phyloP scores from a whole-genome alignment of 768 basidiomycete species.

The Leccinum arenicola region DNA sequence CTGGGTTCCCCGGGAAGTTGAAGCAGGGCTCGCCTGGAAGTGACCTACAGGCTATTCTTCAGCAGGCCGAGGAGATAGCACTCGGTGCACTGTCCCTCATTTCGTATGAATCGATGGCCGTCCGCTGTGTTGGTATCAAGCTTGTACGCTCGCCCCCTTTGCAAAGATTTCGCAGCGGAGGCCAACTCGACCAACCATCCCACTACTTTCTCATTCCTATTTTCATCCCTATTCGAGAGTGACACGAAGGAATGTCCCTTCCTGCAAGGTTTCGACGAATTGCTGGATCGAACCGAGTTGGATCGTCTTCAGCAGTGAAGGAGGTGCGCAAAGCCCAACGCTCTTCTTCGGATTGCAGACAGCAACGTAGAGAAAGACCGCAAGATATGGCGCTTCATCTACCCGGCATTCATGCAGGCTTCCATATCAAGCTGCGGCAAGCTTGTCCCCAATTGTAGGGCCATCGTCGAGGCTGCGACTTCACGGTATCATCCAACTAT shows the following conservation, averaged over 20 bases:
- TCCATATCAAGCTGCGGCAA: too few relatives aligned
- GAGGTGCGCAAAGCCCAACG: conserved; percentile 51
- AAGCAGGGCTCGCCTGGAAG: conserved; percentile 37
- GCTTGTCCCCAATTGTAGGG: conserved; percentile 54
- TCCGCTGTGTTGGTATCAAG: conserved; percentile 61
- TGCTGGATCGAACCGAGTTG: conserved; percentile 59
- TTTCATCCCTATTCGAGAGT: conserved; percentile 57
- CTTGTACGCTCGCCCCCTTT: conserved; percentile 53
- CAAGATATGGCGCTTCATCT: conserved; percentile 71
- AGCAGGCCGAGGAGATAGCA: conserved; percentile 60
- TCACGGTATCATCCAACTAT: conserved; percentile 71
- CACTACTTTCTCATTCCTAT: conserved; percentile 32
- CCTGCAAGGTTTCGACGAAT: conserved; percentile 62
- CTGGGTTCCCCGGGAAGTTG: conserved; percentile 32
- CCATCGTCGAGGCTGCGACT: conserved; percentile 63
- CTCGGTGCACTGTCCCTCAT: conserved; percentile 75
- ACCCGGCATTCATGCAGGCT: conserved; percentile 47
- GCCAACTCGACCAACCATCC: conserved; percentile 26
- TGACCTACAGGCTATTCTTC: conserved; percentile 36
- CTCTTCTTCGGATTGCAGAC: conserved; percentile 67
- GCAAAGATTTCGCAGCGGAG: conserved; percentile 41
- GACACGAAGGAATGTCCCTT: conserved; percentile 42
- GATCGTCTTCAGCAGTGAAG: conserved; percentile 67
- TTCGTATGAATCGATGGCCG: conserved; percentile 47
- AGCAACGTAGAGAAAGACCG: conserved; percentile 66